These are phyloP conservation scores for Trichoderma simmonsii DNA, from an alignment of 2,329 filamentous ascomycete genomes.

Conservation along the genomic window DNA sequence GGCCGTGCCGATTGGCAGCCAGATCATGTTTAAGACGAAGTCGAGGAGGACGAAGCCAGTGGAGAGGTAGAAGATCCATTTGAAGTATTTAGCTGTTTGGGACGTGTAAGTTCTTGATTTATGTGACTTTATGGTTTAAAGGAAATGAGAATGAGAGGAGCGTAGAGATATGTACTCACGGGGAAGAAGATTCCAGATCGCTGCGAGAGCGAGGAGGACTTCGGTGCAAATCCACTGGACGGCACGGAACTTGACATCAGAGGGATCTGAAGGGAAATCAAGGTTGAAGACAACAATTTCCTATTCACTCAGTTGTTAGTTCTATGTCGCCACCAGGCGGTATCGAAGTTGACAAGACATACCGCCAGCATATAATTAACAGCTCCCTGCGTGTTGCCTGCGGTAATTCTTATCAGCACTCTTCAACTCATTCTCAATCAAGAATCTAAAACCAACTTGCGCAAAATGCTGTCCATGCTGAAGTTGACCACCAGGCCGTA, in stretches of 20 bases:
- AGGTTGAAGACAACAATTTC: conserved; percentile 57
- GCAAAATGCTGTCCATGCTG: conserved; percentile 32
- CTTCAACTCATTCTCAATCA: neutral
- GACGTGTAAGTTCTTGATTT: conserved; percentile 8
- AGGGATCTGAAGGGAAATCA: conserved; percentile 51
- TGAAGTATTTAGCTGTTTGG: conserved; percentile 41
- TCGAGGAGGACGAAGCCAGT: conserved; percentile 52
- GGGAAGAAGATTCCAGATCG: conserved; percentile 48
- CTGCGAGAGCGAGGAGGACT: conserved; percentile 47
- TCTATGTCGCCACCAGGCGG: neutral
- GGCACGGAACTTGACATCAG: conserved; percentile 55
- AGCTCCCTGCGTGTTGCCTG: conserved; percentile 48
- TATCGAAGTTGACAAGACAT: conserved; percentile 20
- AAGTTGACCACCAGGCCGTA: conserved; percentile 53
- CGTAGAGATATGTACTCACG: conserved; percentile 35
- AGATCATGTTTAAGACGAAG: conserved; percentile 58
- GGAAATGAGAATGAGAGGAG: neutral
- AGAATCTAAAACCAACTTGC: conserved; percentile 35
- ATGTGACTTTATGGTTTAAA: neutral
- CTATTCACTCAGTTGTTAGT: conserved; percentile 27
- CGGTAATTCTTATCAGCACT: neutral
- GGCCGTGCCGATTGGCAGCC: conserved; percentile 56
- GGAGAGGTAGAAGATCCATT: conserved; percentile 50
- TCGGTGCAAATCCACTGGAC: conserved; percentile 60
- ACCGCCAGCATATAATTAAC: conserved; percentile 53